Evolutionary conservation across 176 grass and related monocot species (phyloP).

Genomic region (Ampelocalamus luodianensis): DNA sequence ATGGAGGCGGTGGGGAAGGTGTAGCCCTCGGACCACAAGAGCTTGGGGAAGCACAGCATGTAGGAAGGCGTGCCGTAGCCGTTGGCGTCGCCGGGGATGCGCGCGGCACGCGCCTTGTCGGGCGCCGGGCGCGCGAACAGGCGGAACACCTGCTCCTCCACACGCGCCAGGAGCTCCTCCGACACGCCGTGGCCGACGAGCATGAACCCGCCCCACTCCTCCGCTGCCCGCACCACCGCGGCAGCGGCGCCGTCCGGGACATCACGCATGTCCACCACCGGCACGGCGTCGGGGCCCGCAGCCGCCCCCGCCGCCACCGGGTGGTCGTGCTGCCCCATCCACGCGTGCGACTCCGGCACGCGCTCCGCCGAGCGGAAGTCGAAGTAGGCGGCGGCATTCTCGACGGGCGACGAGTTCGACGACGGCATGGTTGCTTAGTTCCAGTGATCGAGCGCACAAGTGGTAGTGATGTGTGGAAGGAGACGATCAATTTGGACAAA

Average conservation of each 20-base stretch:
- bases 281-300: slow-evolving; percentile 26
- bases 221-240: slow-evolving; percentile 45
- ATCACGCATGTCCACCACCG: slow-evolving; percentile 57
- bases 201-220: slow-evolving; percentile 75
- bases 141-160: slow-evolving; percentile 40
- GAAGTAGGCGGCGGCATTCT: slow-evolving; percentile 11
- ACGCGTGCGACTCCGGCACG: slow-evolving; percentile 64
- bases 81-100: neutral
- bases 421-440: neutral
- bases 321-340: slow-evolving; percentile 40
- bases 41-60: slow-evolving; percentile 52
- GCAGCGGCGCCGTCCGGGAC: neutral
- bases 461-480: neutral
- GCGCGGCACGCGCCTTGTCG: slow-evolving; percentile 53
- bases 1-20: slow-evolving; percentile 46
- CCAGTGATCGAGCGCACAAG: too few species aligned
- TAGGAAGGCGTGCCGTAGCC: slow-evolving; percentile 59
- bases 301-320: slow-evolving; percentile 4
- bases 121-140: slow-evolving; percentile 54
- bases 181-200: slow-evolving; percentile 56
- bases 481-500: neutral
- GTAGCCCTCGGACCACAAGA: slow-evolving; percentile 82
- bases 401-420: neutral
- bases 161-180: neutral
- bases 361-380: slow-evolving; percentile 7